Conservation (phyloP, 768 basidiomycete genomes). For the Lactarius deliciosus region DNA sequence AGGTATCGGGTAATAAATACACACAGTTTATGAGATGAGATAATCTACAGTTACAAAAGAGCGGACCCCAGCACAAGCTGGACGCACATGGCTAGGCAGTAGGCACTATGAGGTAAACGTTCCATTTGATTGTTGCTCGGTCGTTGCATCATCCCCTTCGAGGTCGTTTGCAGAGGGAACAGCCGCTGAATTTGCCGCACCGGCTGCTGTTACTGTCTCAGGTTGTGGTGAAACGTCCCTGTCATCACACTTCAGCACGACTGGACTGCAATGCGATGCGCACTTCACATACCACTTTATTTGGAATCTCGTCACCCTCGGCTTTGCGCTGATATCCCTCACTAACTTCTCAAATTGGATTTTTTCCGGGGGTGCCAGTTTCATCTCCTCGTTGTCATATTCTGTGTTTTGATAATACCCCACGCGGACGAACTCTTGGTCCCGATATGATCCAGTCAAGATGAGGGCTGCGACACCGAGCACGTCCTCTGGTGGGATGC, state of each 20-base stretch:
- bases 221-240: constrained; percentile 44
- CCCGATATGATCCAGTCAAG: constrained; percentile 91
- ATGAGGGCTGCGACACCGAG: constrained; percentile 97
- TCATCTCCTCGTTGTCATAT: constrained; percentile 94
- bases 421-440: constrained; percentile 98
- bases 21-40: not conserved
- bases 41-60: constrained; percentile 1
- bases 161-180: constrained; percentile 73
- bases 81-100: not conserved
- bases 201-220: constrained; percentile 44
- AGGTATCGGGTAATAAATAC: not conserved
- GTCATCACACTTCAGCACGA: constrained; percentile 11
- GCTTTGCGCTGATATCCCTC: constrained; percentile 87
- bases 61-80: not conserved
- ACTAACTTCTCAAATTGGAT: constrained; percentile 79
- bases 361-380: constrained; percentile 61
- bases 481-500: constrained; percentile 87
- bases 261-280: constrained; percentile 8
- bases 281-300: constrained; percentile 68
- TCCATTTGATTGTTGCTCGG: constrained; percentile 25
- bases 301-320: constrained; percentile 90
- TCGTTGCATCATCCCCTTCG: constrained; percentile 38
- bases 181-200: constrained; percentile 68
- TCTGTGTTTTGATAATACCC: constrained; percentile 99
- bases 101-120: constrained; percentile 7